Evolutionary conservation across 2,329 filamentous ascomycete genomes (phyloP).

Genomic region (Apiospora phragmitis): DNA sequence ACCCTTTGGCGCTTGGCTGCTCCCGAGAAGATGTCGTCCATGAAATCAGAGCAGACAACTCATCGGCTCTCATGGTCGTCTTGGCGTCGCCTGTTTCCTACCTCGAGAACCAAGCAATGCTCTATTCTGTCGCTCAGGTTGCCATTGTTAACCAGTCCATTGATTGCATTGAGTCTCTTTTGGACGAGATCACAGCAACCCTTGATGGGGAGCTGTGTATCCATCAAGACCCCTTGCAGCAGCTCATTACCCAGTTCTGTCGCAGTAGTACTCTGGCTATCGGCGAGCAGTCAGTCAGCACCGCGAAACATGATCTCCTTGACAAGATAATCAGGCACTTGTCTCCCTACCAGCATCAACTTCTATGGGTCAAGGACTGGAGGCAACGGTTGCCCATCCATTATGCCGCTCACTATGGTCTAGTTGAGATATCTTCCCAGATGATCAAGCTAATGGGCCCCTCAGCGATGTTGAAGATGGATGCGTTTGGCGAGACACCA

Average conservation of each 20-base stretch:
- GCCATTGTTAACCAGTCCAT: constrained; percentile 12
- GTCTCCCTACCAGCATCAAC: constrained; percentile 17
- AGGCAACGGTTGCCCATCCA: constrained; percentile 15
- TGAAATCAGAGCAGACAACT: constrained; percentile 13
- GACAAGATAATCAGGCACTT: constrained; percentile 13
- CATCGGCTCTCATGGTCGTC: constrained; percentile 14
- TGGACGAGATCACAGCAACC: constrained; percentile 14
- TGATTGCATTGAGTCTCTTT: constrained; percentile 14
- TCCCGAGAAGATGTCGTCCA: constrained; percentile 11
- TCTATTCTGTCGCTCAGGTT: constrained; percentile 16
- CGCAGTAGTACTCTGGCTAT: background rate
- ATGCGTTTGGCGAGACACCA: constrained; percentile 11
- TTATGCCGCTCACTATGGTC: constrained; percentile 14
- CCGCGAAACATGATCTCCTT: background rate
- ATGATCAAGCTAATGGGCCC: constrained; percentile 15
- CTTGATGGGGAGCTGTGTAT: constrained; percentile 10
- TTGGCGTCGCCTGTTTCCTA: constrained; percentile 14
- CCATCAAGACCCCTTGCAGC: constrained; percentile 15
- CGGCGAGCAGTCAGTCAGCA: background rate
- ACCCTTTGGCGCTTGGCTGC: constrained; percentile 12
- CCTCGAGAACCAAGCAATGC: constrained; percentile 16
- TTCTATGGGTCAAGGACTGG: constrained; percentile 15
- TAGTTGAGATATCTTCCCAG: constrained; percentile 11
- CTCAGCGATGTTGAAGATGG: constrained; percentile 5
- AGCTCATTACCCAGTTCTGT: constrained; percentile 11